Conservation (phyloP, 2,329 filamentous ascomycete species). For the Xylaria sp. region DNA sequence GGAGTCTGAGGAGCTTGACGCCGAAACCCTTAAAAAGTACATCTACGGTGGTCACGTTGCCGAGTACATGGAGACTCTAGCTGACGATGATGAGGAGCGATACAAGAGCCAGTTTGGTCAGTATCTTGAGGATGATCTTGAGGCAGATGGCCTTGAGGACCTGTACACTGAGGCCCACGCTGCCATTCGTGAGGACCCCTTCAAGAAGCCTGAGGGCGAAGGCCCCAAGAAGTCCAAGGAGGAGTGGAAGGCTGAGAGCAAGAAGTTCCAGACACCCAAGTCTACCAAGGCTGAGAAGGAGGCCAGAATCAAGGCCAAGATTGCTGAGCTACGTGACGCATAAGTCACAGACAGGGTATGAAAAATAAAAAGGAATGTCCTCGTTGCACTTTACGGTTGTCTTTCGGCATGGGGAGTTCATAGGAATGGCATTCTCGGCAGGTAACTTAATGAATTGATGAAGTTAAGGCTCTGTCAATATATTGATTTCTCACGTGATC, state of each 20-base stretch:
- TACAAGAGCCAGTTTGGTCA: slow-evolving; percentile 98
- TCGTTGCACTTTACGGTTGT: slow-evolving; percentile 48
- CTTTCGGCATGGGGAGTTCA: slow-evolving; percentile 50
- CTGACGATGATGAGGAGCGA: slow-evolving; percentile 99
- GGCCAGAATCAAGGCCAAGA: slow-evolving; percentile 88
- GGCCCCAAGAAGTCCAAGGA: slow-evolving; percentile 96
- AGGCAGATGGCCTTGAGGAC: slow-evolving; percentile 97
- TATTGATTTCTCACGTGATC: slow-evolving; percentile 35
- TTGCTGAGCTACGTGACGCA: slow-evolving; percentile 78
- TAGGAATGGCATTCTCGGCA: slow-evolving; percentile 46
- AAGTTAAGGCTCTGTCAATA: slow-evolving; percentile 42
- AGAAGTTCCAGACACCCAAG: slow-evolving; percentile 86
- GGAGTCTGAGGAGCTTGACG: slow-evolving; percentile 96
- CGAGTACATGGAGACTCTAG: slow-evolving; percentile 99
- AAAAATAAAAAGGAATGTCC: slow-evolving; percentile 42
- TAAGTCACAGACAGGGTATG: slow-evolving; percentile 48
- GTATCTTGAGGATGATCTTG: slow-evolving; percentile 96
- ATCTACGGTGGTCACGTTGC: slow-evolving; percentile 98
- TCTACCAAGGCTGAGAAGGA: slow-evolving; percentile 85
- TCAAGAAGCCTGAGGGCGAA: slow-evolving; percentile 85
- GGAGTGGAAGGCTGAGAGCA: slow-evolving; percentile 93
- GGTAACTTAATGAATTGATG: slow-evolving; percentile 48
- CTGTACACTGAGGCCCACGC: slow-evolving; percentile 94
- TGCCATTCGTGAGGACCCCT: slow-evolving; percentile 96
- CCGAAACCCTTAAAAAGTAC: slow-evolving; percentile 98